Evolutionary conservation across 176 grass and related monocot genomes (phyloP).

Genomic region (Areca catechu): DNA sequence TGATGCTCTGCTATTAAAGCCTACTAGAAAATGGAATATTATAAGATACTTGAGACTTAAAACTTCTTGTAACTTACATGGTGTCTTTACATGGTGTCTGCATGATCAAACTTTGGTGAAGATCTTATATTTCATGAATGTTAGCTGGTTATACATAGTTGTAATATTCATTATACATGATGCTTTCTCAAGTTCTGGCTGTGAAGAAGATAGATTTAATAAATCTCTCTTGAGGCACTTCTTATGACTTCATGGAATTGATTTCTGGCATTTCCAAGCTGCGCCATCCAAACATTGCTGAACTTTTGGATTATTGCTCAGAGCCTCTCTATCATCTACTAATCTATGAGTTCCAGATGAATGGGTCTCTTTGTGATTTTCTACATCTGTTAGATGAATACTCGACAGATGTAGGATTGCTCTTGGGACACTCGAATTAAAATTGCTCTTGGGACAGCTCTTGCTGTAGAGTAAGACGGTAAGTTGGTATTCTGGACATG

Average conservation of each 20-base stretch:
- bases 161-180: slow-evolving; percentile 12
- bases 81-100: too few species aligned
- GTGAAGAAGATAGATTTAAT: slow-evolving; percentile 79
- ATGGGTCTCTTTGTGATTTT: slow-evolving; percentile 81
- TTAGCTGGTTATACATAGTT: too few species aligned
- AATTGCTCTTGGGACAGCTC: slow-evolving; percentile 81
- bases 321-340: slow-evolving; percentile 63
- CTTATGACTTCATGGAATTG: slow-evolving; percentile 60
- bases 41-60: too few species aligned
- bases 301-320: slow-evolving; percentile 68
- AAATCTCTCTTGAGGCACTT: slow-evolving; percentile 58
- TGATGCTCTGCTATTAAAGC: too few species aligned
- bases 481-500: slow-evolving; percentile 22
- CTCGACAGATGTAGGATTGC: too few species aligned
- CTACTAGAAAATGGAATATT: too few species aligned
- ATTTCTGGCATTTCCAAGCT: slow-evolving; percentile 59
- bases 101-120: too few species aligned
- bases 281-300: slow-evolving; percentile 53
- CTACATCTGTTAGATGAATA: slow-evolving; percentile 90
- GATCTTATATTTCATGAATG: too few species aligned
- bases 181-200: slow-evolving; percentile 50
- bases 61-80: too few species aligned
- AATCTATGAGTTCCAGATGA: slow-evolving; percentile 65
- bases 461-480: slow-evolving; percentile 93
- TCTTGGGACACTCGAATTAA: slow-evolving; percentile 88